These are phyloP conservation scores for Diaporthe caulivora DNA, from an alignment of 2,329 filamentous ascomycete species.

Conservation along the genomic window DNA sequence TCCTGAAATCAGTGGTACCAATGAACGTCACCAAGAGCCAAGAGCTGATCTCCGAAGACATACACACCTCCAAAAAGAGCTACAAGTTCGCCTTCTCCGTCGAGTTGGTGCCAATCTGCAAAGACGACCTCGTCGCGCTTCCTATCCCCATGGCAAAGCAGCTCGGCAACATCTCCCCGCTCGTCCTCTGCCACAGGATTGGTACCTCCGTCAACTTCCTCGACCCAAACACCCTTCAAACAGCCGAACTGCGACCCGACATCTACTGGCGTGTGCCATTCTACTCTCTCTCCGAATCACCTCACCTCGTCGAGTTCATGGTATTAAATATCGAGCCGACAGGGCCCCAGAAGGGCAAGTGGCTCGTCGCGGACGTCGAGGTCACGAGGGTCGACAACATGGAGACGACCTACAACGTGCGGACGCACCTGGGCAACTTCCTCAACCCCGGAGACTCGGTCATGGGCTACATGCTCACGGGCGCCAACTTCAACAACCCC, in stretches of 20 bases:
- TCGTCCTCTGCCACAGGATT: constrained; percentile 87
- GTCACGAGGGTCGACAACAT: constrained; percentile 90
- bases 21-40: constrained; percentile 73
- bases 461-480: constrained; percentile 92
- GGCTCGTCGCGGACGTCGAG: constrained; percentile 86
- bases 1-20: constrained; percentile 80
- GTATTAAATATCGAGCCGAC: constrained; percentile 93
- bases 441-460: constrained; percentile 91
- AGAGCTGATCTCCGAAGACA: constrained; percentile 83
- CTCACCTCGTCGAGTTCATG: constrained; percentile 90
- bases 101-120: constrained; percentile 94
- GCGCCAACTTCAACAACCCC: constrained; percentile 92
- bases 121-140: constrained; percentile 95
- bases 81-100: constrained; percentile 96
- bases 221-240: constrained; percentile 92
- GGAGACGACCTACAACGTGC: constrained; percentile 87
- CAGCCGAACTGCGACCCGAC: constrained; percentile 82
- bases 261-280: constrained; percentile 96
- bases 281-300: constrained; percentile 82
- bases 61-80: constrained; percentile 88
- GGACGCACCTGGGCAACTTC: constrained; percentile 89
- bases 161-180: constrained; percentile 87
- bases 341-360: constrained; percentile 82
- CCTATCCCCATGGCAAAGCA: constrained; percentile 90
- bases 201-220: constrained; percentile 91